phyloP scores from a whole-genome alignment of 371 early-diverging fungal genomes.

The Mucor circinelloides region DNA sequence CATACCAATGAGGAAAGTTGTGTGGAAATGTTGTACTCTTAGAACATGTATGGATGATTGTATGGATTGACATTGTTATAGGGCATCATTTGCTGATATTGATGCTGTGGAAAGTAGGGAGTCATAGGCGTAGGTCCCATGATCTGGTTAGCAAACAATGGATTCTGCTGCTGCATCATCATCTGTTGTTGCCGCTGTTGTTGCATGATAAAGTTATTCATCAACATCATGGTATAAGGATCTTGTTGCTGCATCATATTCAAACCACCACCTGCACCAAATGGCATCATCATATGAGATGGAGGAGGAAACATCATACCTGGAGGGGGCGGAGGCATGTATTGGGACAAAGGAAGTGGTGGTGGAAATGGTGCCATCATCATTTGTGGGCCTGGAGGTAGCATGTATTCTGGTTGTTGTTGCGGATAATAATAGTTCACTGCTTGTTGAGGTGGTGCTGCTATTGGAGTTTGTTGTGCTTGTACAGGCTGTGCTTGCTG shows the following conservation, averaged over 20 bases:
- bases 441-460: not conserved
- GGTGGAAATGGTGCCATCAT: conserved; percentile 3
- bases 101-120: conserved; percentile 2
- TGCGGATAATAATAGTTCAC: not conserved
- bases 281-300: not conserved
- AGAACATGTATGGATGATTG: conserved; percentile 3
- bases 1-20: not conserved
- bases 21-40: not conserved
- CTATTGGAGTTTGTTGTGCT: not conserved
- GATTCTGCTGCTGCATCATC: conserved; percentile 10
- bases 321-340: not conserved
- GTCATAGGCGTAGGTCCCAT: conserved; percentile 11
- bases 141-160: not conserved
- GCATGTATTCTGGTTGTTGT: not conserved
- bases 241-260: conserved; percentile 10
- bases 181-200: conserved; percentile 6
- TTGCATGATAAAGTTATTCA: not conserved
- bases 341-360: not conserved
- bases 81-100: conserved; percentile 13
- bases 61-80: not conserved
- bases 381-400: not conserved
- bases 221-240: conserved; percentile 8
- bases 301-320: not conserved
- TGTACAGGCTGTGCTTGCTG: conserved; percentile 1
- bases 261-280: not conserved